Evolutionary conservation across 257 asterid species (phyloP), one percentile per base, ranked within the genome.

Genomic region (Nicotiana obtusifolia): DNA sequence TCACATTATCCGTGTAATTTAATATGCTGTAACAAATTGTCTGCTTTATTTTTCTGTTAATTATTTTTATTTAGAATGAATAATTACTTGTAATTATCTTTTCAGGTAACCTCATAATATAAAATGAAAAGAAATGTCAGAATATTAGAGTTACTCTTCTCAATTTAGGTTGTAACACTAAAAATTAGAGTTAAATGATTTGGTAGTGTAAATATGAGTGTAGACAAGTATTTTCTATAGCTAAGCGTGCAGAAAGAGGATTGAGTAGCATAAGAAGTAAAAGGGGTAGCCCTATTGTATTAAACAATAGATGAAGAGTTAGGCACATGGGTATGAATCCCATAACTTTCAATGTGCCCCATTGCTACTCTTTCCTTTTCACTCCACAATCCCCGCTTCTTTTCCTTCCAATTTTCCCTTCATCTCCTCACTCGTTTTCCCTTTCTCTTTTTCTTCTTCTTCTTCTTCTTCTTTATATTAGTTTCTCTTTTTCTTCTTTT

Each of bases 331-430:
- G 81, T 83, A 82, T 79, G 84, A 82, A 33, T 73, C 80, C 84
- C 86, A 83, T 86, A 37, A 84, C 86, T 81, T 80, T 80, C 82
- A 86, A 87, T 88, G 90, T 56, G 87, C 89, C 84, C 73, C 17
- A 11, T 52, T 52, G 10, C 33, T 20, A 37, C 37, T 22, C 13
- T 44, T 44, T 41, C 33, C 13, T 20, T 69, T 69, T 37, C 47
- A 85, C 78, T 76, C 88, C 92, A 83, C 91, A 88, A 88, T 88
- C 90, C 87, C 84, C 92, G 91, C 93, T 47, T 5, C 41, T 22
- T 64, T 73, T 61, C 9, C 31, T 37, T 82, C 20, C 24, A 52
- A 69, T 44, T 73, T 64, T 14, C 35, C 59, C 59, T 71, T 41
- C 35, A 71, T 71, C 22, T 20, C 35, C 5, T 44, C n/a, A 41